Evolutionary conservation across 2,329 filamentous ascomycete species (phyloP).

Genomic region (Dactylellina parvicollis): DNA sequence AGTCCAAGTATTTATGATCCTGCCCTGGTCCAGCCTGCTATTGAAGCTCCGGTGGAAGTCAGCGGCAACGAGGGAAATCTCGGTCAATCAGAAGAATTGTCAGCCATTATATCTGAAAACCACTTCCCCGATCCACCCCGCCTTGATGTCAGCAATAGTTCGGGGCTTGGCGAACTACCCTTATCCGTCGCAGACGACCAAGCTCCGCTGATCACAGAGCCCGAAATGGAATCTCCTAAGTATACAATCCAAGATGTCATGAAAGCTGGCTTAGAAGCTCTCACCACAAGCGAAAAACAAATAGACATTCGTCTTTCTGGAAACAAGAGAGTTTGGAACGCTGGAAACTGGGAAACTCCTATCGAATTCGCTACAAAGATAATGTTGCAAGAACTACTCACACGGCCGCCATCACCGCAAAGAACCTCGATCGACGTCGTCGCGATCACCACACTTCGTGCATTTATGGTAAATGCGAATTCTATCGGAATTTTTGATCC

Average conservation of each 20-base stretch:
- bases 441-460: constrained; percentile 22
- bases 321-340: background rate
- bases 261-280: constrained; percentile 31
- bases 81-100: background rate
- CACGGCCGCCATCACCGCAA: constrained; percentile 5
- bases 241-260: constrained; percentile 33
- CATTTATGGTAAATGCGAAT: constrained; percentile 27
- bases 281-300: constrained; percentile 11
- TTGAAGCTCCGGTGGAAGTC: background rate
- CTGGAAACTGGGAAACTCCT: background rate
- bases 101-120: background rate
- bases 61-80: background rate
- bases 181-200: background rate
- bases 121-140: background rate
- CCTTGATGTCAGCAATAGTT: background rate
- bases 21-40: background rate
- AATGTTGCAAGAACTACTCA: constrained; percentile 18
- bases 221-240: background rate
- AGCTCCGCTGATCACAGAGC: background rate
- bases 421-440: constrained; percentile 4
- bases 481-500: constrained; percentile 36
- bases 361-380: constrained; percentile 12
- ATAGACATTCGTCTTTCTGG: constrained; percentile 24
- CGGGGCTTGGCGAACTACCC: background rate
- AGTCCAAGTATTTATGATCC: background rate